These are phyloP conservation scores for Floccularia luteovirens DNA, from an alignment of 768 basidiomycete species.

Conservation along the genomic window DNA sequence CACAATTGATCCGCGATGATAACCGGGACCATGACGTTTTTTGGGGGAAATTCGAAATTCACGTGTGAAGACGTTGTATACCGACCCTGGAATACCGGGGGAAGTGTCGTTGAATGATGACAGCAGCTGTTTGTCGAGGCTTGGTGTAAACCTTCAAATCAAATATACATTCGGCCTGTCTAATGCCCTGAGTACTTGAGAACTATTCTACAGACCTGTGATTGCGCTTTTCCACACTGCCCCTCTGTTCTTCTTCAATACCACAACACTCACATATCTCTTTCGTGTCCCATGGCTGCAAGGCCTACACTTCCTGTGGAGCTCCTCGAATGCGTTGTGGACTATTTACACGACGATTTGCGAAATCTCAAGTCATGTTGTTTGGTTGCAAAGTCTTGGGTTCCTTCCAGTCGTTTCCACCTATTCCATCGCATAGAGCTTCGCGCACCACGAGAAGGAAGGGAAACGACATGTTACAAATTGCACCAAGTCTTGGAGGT, in stretches of 20 bases:
- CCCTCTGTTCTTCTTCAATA: neutral
- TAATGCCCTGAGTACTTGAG: neutral
- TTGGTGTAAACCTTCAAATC: neutral
- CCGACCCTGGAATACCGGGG: too few species aligned
- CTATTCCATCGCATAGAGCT: too few species aligned
- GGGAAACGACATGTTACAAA: too few species aligned
- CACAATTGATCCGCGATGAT: neutral
- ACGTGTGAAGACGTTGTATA: too few species aligned
- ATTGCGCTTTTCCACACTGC: neutral
- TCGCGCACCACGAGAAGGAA: too few species aligned
- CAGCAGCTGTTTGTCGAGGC: neutral
- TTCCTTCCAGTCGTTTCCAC: conserved; percentile 15
- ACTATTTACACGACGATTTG: conserved; percentile 17
- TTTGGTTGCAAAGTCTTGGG: conserved; percentile 17
- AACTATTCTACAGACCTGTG: neutral
- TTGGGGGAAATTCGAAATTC: too few species aligned
- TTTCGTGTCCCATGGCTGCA: neutral
- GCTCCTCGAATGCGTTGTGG: conserved; percentile 14
- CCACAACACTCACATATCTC: neutral
- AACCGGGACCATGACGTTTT: neutral
- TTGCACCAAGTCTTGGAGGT: neutral
- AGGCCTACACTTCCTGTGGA: neutral
- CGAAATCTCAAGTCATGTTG: conserved; percentile 14
- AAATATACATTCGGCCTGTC: neutral
- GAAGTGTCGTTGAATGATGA: too few species aligned